Evolutionary conservation across 129 eudicot genomes (phyloP).

Genomic region (Helianthus tuberosus): DNA sequence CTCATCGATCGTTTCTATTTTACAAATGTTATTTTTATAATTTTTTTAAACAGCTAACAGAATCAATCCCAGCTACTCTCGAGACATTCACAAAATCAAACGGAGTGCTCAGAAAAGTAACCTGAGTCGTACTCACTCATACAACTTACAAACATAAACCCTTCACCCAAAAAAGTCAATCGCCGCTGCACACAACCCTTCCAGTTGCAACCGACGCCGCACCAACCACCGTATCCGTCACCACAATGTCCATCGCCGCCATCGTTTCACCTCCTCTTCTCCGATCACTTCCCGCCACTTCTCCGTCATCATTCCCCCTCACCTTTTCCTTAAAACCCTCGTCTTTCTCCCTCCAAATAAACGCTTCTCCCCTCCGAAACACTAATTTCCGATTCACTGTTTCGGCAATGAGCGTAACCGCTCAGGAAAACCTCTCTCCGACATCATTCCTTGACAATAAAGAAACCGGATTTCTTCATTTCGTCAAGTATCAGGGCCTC

Average conservation of each 20-base stretch:
- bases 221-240: constrained; percentile 10
- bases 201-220: constrained; percentile 16
- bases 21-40: too few species aligned
- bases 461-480: constrained; percentile 63
- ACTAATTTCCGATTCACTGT: constrained; percentile 29
- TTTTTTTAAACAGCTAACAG: too few species aligned
- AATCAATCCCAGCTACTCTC: too few species aligned
- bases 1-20: neutral
- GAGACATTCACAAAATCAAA: too few species aligned
- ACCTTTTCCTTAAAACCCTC: constrained; percentile 7
- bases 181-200: constrained; percentile 9
- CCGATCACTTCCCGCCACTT: constrained; percentile 30
- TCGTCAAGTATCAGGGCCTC: constrained; percentile 97
- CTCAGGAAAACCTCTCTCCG: constrained; percentile 36
- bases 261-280: constrained; percentile 33
- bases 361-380: constrained; percentile 23
- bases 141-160: too few species aligned
- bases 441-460: constrained; percentile 59
- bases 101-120: too few species aligned
- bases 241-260: constrained; percentile 54
- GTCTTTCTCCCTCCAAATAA: constrained; percentile 27
- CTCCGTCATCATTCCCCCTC: constrained; percentile 22
- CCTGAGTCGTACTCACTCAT: too few species aligned
- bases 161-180: constrained; percentile 1
- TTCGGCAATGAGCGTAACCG: constrained; percentile 53